A percentile compares a stretch with the other conserved stretches of the same genome.
These are phyloP conservation scores for Globisporangium irregulare DNA, from an alignment of 352 stramenopile species.

Conservation along the genomic window DNA sequence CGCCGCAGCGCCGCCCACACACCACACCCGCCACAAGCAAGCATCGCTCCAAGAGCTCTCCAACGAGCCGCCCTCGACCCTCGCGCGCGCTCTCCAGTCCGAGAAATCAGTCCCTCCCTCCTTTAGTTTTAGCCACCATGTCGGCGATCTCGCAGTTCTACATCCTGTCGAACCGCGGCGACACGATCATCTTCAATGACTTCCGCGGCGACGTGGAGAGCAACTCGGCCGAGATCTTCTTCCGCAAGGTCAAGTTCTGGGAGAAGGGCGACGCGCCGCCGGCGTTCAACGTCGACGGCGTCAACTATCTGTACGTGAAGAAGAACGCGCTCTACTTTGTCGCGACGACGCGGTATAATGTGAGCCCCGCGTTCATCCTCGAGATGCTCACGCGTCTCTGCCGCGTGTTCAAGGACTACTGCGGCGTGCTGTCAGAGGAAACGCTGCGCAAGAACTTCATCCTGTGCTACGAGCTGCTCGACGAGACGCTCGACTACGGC, in stretches of 20 bases:
- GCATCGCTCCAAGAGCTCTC: not conserved
- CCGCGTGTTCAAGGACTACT: constrained; percentile 99
- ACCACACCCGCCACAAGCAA: not conserved
- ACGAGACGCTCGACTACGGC: constrained; percentile 99
- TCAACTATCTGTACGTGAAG: constrained; percentile 98
- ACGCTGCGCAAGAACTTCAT: constrained; percentile 99
- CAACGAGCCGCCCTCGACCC: not conserved
- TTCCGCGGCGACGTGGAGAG: constrained; percentile 90
- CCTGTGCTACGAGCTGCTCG: constrained; percentile 98
- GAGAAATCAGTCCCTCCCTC: not conserved
- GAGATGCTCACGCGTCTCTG: constrained; percentile 94
- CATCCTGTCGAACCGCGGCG: constrained; percentile 96
- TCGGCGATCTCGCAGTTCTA: constrained; percentile 98
- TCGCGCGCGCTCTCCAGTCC: not conserved
- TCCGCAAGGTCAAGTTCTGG: constrained; percentile 99
- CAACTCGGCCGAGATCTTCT: constrained; percentile 96
- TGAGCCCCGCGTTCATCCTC: constrained; percentile 94
- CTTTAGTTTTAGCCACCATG: constrained; percentile 17
- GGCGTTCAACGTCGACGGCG: constrained; percentile 96
- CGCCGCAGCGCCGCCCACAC: not conserved
- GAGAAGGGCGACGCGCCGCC: constrained; percentile 95
- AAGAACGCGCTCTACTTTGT: constrained; percentile 99
- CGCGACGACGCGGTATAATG: constrained; percentile 95
- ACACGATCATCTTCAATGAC: constrained; percentile 98
- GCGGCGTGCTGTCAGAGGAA: constrained; percentile 97